Evolutionary conservation across 805 yeast species (phyloP), one percentile per base, ranked within the genome.

Genomic region (Sugiyamaella americana): DNA sequence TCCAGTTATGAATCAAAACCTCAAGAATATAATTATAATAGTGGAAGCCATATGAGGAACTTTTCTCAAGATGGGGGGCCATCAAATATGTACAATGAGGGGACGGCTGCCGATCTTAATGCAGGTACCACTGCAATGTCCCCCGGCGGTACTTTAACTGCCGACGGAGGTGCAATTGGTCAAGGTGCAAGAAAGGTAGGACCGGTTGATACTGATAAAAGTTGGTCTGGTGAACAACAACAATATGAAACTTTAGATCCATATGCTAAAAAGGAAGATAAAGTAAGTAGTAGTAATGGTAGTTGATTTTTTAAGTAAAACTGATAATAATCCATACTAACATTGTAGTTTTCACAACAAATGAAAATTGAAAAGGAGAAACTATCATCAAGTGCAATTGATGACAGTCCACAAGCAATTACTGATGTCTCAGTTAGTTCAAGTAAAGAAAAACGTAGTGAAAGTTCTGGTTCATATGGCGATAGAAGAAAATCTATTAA

Each of bases 101-200:
- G n/a, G n/a, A n/a, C n/a, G n/a, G 34, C 34, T 29, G 34, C 34
- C n/a, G n/a, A 29, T 13, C n/a, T 29, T n/a, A n/a, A n/a, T n/a
- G 34, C 34, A 13, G 34, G 34, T 29, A 37, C 37, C 17, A 37
- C 19, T 4, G n/a, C 40, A 37, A 5, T 4, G 21, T 21, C 3
- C 35, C 20, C 4, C n/a, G 40, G 21, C 17, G 40, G 37, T 3
- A 5, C 40, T 37, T 21, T n/a, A 19, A 37, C 40, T 37, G n/a
- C n/a, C n/a, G n/a, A n/a, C n/a, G n/a, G n/a, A n/a, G 39, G 39
- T 11, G 11, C 13, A 11, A 10, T 11, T 36, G 20, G 20, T 24
- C 43, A 40, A 40, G 43, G 44, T 5, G 45, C 16, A 21, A 17
- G 20, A 17, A 44, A 40, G 38, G 47, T 44, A 13, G 47, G 47